Evolutionary conservation across 768 basidiomycete species (phyloP).

Genomic region (Gymnopilus junonius): DNA sequence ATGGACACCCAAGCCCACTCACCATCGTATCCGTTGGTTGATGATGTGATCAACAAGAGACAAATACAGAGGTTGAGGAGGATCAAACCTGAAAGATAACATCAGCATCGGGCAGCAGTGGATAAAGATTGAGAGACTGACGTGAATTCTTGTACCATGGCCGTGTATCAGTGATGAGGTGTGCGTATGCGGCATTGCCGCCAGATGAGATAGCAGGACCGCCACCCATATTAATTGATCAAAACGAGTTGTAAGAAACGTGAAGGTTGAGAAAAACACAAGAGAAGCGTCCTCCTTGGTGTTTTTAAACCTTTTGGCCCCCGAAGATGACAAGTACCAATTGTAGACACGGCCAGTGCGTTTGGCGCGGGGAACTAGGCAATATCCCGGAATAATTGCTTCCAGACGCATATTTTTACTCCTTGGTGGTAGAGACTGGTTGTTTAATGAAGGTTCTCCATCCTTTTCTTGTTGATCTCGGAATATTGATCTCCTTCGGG

Average conservation of each 20-base stretch:
- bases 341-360: slow-evolving; percentile 4
- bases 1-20: slow-evolving; percentile 31
- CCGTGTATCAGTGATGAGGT: slow-evolving; percentile 51
- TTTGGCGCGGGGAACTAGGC: slow-evolving; percentile 15
- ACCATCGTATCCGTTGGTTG: slow-evolving; percentile 63
- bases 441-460: background rate
- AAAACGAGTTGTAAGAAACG: background rate
- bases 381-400: slow-evolving; percentile 16
- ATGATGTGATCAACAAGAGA: slow-evolving; percentile 64
- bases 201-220: slow-evolving; percentile 41
- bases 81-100: slow-evolving; percentile 43
- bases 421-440: background rate
- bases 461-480: background rate
- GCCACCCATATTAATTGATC: slow-evolving; percentile 43
- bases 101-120: background rate
- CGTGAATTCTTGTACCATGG: slow-evolving; percentile 67
- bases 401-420: slow-evolving; percentile 6
- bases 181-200: slow-evolving; percentile 37
- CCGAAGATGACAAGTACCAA: background rate
- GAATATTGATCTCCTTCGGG: background rate
- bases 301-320: slow-evolving; percentile 11
- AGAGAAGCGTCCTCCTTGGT: background rate
- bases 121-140: slow-evolving; percentile 23
- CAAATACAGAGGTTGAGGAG: slow-evolving; percentile 59
- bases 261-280: slow-evolving; percentile 1